Base-by-base conservation (phyloP, 345 rosid species). In the Hibiscus syriacus region DNA sequence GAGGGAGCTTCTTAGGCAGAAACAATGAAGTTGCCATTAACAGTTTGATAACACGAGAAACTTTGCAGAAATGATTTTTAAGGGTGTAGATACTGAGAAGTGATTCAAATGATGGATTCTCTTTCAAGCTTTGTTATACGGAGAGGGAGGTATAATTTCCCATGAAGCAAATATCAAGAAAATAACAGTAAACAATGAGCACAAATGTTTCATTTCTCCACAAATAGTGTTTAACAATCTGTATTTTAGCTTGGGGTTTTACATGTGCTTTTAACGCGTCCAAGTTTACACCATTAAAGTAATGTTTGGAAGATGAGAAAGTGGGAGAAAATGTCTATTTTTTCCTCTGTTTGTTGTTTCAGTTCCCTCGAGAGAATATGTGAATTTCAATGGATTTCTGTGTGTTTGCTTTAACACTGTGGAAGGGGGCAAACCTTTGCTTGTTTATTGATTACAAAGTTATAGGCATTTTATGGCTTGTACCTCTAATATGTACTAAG, bases 21-120 rank as follows among this genome's bases (percentile, higher is more conserved):
- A 67, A 65, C 26, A 38, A 64, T 57, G 68, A 65, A 27, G 63
- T 64, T 69, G 80, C 81, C 87, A 83, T 83, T 79, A 70, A 76
- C 22, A 72, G 64, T 8, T 25, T 14, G 36, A 22, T 5, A n/a
- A 2, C 20, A 53, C 7, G 16, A 53, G 60, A 73, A 68, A 64
- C 56, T 55, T 50, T 71, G 73, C 13, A 36, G 59, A 57, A 55
- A 49, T 58, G 61, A 46, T 11, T 57, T 56, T 67, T 54, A 48
- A n/a, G n/a, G n/a, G n/a, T n/a, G n/a, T n/a, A n/a, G n/a, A n/a
- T n/a, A n/a, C n/a, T n/a, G n/a, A n/a, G n/a, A n/a, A n/a, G n/a
- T n/a, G n/a, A n/a, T n/a, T n/a, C n/a, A n/a, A n/a, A n/a, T n/a
- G n/a, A n/a, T n/a, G n/a, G n/a, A n/a, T n/a, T n/a, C n/a, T n/a